These are phyloP conservation scores for Mentha longifolia DNA, from an alignment of 257 asterid species.

Conservation along the genomic window DNA sequence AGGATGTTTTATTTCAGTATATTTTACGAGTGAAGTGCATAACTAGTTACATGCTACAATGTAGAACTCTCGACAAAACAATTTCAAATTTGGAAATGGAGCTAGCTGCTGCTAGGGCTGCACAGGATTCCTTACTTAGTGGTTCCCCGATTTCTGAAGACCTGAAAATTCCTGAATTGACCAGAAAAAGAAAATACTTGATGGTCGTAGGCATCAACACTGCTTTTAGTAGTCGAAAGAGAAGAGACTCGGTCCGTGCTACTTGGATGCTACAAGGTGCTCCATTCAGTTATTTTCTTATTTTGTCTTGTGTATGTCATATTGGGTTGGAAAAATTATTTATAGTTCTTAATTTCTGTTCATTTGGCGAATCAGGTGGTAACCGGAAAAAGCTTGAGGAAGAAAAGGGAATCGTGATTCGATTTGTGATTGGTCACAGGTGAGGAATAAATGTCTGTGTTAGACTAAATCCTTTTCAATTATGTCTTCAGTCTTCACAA, in stretches of 20 bases:
- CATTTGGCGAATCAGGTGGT: constrained; percentile 40
- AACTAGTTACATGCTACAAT: constrained; percentile 24
- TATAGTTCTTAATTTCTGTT: constrained; percentile 26
- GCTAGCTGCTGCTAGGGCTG: constrained; percentile 82
- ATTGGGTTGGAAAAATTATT: constrained; percentile 25
- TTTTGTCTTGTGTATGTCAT: neutral
- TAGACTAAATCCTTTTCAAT: neutral
- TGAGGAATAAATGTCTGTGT: constrained; percentile 27
- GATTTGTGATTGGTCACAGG: constrained; percentile 59
- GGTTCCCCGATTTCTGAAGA: constrained; percentile 89
- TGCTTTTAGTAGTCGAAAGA: constrained; percentile 90
- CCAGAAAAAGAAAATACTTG: constrained; percentile 70
- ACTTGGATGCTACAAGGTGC: constrained; percentile 94
- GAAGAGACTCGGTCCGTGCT: constrained; percentile 89
- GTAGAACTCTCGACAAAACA: constrained; percentile 81
- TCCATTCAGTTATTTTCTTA: constrained; percentile 16
- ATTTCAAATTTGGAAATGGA: constrained; percentile 91
- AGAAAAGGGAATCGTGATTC: constrained; percentile 59
- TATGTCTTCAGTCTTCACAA: neutral
- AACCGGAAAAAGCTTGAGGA: constrained; percentile 58
- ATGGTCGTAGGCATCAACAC: constrained; percentile 87
- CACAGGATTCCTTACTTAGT: constrained; percentile 76
- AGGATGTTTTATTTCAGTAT: constrained; percentile 14
- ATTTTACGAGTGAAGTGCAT: constrained; percentile 6
- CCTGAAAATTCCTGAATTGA: constrained; percentile 63